Evolutionary conservation across 345 rosid species (phyloP), one percentile per base, ranked within the genome.

Genomic region (Dipteronia dyeriana): DNA sequence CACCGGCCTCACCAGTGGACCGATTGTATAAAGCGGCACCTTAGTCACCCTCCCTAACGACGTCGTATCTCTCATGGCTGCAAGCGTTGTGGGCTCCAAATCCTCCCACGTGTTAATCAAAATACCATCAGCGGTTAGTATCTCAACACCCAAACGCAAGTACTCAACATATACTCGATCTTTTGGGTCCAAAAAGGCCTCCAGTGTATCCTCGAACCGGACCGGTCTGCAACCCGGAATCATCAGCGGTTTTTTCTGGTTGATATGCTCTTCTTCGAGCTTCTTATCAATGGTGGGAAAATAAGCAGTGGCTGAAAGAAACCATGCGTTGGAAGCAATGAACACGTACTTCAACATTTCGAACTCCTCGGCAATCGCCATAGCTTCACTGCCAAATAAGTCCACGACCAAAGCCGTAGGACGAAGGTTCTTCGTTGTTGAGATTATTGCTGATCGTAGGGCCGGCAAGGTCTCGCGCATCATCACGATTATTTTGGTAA

Each of bases 251-350:
- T 73, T 68, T 56, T 75, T 66, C 51, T 68, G 73, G 43, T 68
- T 19, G 41, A 76, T 65, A 29, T 86, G 85, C 12, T 83, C 85
- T 5, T 79, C 84, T 20, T 76, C 76, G 14, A 73, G 77, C 49
- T 38, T 72, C 25, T 57, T 22, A 2, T 85, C 82, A 1, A 83
- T n/a, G 54, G 79, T 78, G 5, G 91, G 86, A 34, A 76, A 60
- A 70, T 75, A 74, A 7, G 84, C 1, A 0, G 67, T 10, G 25
- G 87, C 25, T 1, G 93, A 77, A 2, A 85, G 79, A 61, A 83
- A 82, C 90, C 96, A 85, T 1, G 92, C 97, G 74, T 82, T 91
- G 0, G 89, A 68, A 62, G 92, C 69, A 9, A 85, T 39, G 1
- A 82, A 85, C 7, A 90, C 84, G 38, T 84, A 91, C 78, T 81